Base-by-base conservation (phyloP, 2,329 filamentous ascomycete genomes). In the Harringtonia lauricola region DNA sequence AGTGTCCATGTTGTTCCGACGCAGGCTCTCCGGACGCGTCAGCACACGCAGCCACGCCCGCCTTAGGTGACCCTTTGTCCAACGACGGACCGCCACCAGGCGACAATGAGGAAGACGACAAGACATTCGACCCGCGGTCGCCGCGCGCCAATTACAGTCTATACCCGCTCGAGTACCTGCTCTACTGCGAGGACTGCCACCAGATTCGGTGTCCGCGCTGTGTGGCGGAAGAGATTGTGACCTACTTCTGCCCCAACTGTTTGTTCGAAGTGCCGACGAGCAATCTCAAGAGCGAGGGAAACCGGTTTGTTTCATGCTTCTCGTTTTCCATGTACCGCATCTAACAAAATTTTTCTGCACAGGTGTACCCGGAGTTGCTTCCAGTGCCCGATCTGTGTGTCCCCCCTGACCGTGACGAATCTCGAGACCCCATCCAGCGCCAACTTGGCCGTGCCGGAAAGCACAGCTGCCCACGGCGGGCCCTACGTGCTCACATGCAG, bases 141-240 rank as follows among this genome's bases (percentile, higher is more conserved):
- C 77, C 85, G 15, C 81, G 89, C 31, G 85, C 92, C 46, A 92
- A 88, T 61, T 96, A 87, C 69, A 89, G 87, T 52, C 71, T 98
- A 28, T 95, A 90, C 58, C 90, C 92, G 1, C 79, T 95, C 36
- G 90, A 96, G 57, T 82, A 95, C 59, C 76, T 98, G 22, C 74
- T 96, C 34, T 98, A 94, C 67, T 98, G 92, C 68, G 90, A 95
- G 59, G 92, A 96, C 60, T 98, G 92, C 62, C 87, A 94, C 59
- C 84, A 95, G 63, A 94, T 96, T 49, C 84, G 92, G 53, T 98
- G 92, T 59, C 86, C 87, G 7, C 74, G 88, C 65, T 98, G 92
- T 58, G 85, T 94, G 43, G 77, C 82, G 39, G 92, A 98, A 59
- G 92, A 98, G 65, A 88, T 95, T 44, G 81, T 94, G 39, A 92